These are phyloP conservation scores for Thermothelomyces thermophilus DNA, from an alignment of 2,329 filamentous ascomycete species.

Conservation along the genomic window DNA sequence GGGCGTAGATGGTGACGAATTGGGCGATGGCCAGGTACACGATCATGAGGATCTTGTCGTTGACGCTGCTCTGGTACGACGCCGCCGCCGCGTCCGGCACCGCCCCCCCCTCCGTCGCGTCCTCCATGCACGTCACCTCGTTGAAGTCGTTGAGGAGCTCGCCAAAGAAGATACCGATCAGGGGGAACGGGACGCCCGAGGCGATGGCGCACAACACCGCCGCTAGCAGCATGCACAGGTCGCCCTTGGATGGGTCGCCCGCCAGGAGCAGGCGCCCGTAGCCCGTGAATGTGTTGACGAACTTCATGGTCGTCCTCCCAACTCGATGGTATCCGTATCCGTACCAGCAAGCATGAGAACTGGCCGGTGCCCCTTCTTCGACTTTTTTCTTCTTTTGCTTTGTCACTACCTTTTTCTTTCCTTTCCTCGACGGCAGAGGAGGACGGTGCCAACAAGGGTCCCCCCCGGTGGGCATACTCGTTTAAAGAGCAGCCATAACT, in stretches of 20 bases:
- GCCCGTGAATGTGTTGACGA: conserved; percentile 16
- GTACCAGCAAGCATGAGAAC: background rate
- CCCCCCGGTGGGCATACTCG: background rate
- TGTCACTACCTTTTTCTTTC: too few relatives aligned
- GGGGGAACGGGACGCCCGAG: conserved; percentile 44
- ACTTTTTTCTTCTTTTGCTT: too few relatives aligned
- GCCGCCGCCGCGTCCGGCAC: background rate
- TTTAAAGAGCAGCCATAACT: background rate
- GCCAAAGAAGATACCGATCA: conserved; percentile 50
- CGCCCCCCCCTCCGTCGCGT: conserved; percentile 1
- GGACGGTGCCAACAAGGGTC: too few relatives aligned
- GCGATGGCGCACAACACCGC: conserved; percentile 19
- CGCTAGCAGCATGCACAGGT: conserved; percentile 15
- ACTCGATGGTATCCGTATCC: background rate
- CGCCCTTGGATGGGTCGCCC: conserved; percentile 15
- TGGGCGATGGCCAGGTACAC: conserved; percentile 60
- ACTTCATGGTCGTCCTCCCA: conserved; percentile 14
- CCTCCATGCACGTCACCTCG: conserved; percentile 35
- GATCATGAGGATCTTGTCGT: conserved; percentile 45
- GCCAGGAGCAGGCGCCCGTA: conserved; percentile 22
- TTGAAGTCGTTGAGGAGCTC: conserved; percentile 48
- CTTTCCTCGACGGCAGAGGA: too few relatives aligned
- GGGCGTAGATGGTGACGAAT: conserved; percentile 58
- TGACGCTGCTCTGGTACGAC: conserved; percentile 18
- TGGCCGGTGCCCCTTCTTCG: background rate